Conservation (phyloP, 495 filamentous ascomycete genomes). For the Lophium mytilinum region DNA sequence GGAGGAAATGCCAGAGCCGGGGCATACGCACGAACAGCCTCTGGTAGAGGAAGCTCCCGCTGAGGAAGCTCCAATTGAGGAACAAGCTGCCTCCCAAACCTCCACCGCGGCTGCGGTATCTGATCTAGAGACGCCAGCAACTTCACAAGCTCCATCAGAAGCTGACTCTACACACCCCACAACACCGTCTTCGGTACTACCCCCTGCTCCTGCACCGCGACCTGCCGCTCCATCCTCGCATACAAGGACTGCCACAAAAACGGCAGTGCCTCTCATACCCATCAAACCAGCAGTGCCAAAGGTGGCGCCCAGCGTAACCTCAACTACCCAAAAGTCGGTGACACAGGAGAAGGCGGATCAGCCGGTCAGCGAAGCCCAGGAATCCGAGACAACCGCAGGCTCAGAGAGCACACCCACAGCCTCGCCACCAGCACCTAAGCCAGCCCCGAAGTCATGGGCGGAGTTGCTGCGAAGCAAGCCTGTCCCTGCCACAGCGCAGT, state of each 20-base stretch:
- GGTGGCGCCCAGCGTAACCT: slow-evolving; percentile 39
- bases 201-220: slow-evolving; percentile 15
- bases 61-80: slow-evolving; percentile 25
- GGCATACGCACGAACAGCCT: slow-evolving; percentile 30
- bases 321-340: slow-evolving; percentile 38
- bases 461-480: slow-evolving; percentile 56
- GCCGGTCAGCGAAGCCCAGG: slow-evolving; percentile 17
- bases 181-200: slow-evolving; percentile 53
- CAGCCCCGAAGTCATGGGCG: slow-evolving; percentile 65
- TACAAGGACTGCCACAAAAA: not conserved
- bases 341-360: slow-evolving; percentile 37
- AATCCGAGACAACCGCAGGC: slow-evolving; percentile 29
- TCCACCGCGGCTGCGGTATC: slow-evolving; percentile 36
- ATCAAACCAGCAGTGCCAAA: slow-evolving; percentile 47
- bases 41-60: too few species aligned
- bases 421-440: slow-evolving; percentile 37
- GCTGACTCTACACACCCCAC: slow-evolving; percentile 60
- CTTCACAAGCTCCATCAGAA: slow-evolving; percentile 60
- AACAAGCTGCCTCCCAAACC: slow-evolving; percentile 30
- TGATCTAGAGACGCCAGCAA: slow-evolving; percentile 58
- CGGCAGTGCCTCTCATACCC: slow-evolving; percentile 32
- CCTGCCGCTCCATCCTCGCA: slow-evolving; percentile 17
- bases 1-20: slow-evolving; percentile 22
- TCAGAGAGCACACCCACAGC: slow-evolving; percentile 30
- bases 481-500: slow-evolving; percentile 25